phyloP scores from a whole-genome alignment of 2,329 filamentous ascomycete species.

The Stachybotrys echinatus region DNA sequence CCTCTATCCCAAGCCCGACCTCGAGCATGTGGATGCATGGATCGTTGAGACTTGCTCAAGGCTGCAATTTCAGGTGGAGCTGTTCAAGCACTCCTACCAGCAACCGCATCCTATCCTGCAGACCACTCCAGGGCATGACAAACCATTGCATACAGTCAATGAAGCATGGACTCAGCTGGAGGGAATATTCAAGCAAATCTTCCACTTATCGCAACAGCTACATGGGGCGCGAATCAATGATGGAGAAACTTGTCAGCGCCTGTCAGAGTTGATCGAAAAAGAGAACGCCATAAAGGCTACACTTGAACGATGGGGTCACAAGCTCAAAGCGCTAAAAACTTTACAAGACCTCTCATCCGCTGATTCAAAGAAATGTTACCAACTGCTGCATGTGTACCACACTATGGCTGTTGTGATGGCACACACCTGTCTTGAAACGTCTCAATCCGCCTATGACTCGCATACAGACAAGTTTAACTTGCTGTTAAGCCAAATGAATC shows the following conservation, averaged over 20 bases:
- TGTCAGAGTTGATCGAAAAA: not conserved
- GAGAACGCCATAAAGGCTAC: conserved; percentile 10
- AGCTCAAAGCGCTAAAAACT: conserved; percentile 16
- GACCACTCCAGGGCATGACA: not conserved
- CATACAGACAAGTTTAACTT: conserved; percentile 23
- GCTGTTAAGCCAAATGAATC: conserved; percentile 20
- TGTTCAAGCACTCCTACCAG: conserved; percentile 12
- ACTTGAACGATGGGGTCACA: conserved; percentile 14
- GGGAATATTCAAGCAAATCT: conserved; percentile 14
- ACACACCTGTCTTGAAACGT: conserved; percentile 21
- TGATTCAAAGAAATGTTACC: conserved; percentile 12
- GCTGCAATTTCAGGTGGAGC: conserved; percentile 20
- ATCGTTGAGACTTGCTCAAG: conserved; percentile 35
- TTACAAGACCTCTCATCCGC: conserved; percentile 8
- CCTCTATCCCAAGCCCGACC: conserved; percentile 2
- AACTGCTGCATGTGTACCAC: conserved; percentile 32
- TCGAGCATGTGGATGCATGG: conserved; percentile 27
- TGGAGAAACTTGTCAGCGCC: not conserved
- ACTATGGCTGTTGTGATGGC: conserved; percentile 38
- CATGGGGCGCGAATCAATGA: conserved; percentile 3
- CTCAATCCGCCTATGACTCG: conserved; percentile 30
- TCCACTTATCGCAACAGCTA: conserved; percentile 9
- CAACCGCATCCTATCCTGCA: conserved; percentile 10
- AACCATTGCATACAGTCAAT: conserved; percentile 7
- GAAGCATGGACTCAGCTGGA: conserved; percentile 13